Evolutionary conservation across 805 yeast genomes (phyloP).

Genomic region (Danielia oregonensis): DNA sequence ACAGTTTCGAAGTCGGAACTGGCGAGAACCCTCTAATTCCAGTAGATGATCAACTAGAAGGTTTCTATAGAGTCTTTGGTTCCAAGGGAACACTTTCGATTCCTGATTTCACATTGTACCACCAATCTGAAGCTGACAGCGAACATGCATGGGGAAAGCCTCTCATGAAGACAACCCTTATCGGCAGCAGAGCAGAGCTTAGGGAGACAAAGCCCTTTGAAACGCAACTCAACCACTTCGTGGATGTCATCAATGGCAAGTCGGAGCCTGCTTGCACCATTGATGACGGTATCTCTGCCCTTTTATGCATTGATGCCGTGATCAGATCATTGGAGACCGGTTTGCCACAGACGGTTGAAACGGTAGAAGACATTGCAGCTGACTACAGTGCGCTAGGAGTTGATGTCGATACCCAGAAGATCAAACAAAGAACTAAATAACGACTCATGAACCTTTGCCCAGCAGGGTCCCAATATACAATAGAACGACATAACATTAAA

Average conservation of each 20-base stretch:
- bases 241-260: constrained; percentile 29
- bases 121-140: constrained; percentile 15
- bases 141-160: constrained; percentile 23
- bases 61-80: constrained; percentile 37
- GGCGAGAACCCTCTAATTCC: constrained; percentile 40
- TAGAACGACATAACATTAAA: no score
- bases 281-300: constrained; percentile 36
- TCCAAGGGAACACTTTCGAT: constrained; percentile 36
- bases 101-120: constrained; percentile 34
- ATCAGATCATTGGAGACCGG: constrained; percentile 31
- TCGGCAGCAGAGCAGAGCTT: constrained; percentile 13
- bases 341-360: constrained; percentile 27
- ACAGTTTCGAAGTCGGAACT: constrained; percentile 36
- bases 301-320: constrained; percentile 36
- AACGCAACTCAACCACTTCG: constrained; percentile 35
- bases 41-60: constrained; percentile 23
- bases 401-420: not conserved
- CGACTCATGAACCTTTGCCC: no score
- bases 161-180: constrained; percentile 12
- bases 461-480: no score
- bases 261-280: constrained; percentile 29
- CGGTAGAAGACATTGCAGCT: constrained; percentile 17
- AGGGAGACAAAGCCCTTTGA: constrained; percentile 29
- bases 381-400: constrained; percentile 1
- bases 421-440: not conserved